Percentiles rank a stretch among this genome's conserved stretches.
Evolutionary conservation across 106 monocot genomes (phyloP).

Genomic region (Allium cepa): DNA sequence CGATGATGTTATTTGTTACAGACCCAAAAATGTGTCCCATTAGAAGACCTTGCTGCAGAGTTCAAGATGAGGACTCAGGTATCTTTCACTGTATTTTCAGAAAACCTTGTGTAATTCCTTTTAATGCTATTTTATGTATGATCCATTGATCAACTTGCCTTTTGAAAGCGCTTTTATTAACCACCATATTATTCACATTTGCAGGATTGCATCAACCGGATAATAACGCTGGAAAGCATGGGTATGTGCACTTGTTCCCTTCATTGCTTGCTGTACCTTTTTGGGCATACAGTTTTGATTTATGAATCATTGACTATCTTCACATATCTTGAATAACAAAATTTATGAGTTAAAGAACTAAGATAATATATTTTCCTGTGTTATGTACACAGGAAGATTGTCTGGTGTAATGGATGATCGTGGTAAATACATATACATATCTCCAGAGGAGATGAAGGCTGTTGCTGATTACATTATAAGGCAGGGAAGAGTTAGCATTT

Average conservation of each 20-base stretch:
- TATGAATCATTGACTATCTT: background rate
- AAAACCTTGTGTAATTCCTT: background rate
- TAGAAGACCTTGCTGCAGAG: constrained; percentile 72
- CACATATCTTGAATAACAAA: background rate
- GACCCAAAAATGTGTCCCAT: constrained; percentile 63
- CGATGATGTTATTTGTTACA: constrained; percentile 12
- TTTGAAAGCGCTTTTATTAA: background rate
- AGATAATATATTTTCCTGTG: background rate
- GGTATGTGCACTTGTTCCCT: constrained; percentile 25
- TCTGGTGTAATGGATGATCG: constrained; percentile 98
- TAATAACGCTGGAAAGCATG: constrained; percentile 52
- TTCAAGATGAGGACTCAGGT: constrained; percentile 69
- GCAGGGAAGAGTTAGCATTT: constrained; percentile 80
- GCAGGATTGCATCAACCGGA: constrained; percentile 90
- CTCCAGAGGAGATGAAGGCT: constrained; percentile 84
- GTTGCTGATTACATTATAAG: constrained; percentile 88
- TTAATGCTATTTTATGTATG: background rate
- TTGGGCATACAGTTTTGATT: background rate
- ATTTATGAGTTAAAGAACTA: background rate
- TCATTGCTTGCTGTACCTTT: background rate
- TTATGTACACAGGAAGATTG: constrained; percentile 54
- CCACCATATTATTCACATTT: constrained; percentile 8
- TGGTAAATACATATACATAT: constrained; percentile 94
- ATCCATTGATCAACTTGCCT: background rate
- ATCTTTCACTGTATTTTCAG: background rate